Base-by-base conservation (phyloP, 2,329 filamentous ascomycete species). In the Arthrobotrys iridis region DNA sequence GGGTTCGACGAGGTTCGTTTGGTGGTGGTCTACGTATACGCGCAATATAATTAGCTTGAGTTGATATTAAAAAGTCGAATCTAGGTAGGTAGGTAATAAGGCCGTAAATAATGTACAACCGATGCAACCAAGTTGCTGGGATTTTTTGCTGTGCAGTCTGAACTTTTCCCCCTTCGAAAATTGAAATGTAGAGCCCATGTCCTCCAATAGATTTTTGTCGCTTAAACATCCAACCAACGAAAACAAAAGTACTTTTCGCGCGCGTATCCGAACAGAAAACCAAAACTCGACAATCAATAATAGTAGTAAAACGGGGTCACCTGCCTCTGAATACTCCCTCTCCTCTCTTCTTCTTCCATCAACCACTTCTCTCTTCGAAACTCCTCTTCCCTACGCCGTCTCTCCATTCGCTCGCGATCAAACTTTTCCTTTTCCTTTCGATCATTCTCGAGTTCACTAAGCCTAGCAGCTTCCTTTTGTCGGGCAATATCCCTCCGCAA, bases 391-490 rank as follows among this genome's bases (percentile, higher is more conserved):
- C 50, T 68, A 28, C 71, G 71, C 11, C 71, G 43, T 33, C 71
- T 57, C 8, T 67, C 57, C 48, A 63, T 48, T 13, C 71, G 62
- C 30, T 75, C 71, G 37, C 64, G 59, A 60, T 75, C 71, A 48
- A 75, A 75, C 6, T 64, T 64, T 24, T 75, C 71, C 24, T 62
- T 67, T 63, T 75, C 71, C 15, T 22, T 46, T 24, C 57, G 52
- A 64, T 75, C 71, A 13, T 68, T 67, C 20, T 75, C 71, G 18
- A 75, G 63, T 28, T 75, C 71, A 35, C 45, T 66, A 22, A 67
- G 55, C 18, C 63, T 52, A 28, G 71, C 37, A 18, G 71, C 62
- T 45, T 75, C 71, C 22, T 75, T 62, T 26, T 67, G 62, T 13
- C 64, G 62, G 8, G 55, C 62, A 20, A 75, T 67, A 35, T 75